Base-by-base conservation (phyloP, 768 basidiomycete species). In the Boletus speciosus region DNA sequence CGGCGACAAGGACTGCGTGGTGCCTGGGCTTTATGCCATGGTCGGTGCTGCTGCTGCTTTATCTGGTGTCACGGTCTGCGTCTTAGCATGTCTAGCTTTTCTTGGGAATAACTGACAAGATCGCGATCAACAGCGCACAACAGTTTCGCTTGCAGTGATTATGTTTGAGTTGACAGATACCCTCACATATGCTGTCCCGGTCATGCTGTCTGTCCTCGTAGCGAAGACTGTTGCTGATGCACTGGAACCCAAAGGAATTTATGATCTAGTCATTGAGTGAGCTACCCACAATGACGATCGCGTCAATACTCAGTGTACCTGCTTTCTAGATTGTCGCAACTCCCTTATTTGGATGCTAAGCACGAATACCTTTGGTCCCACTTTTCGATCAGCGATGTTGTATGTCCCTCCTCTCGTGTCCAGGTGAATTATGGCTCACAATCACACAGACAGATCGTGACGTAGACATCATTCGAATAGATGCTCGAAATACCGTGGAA, bases 131-230 rank as follows among this genome's bases (percentile, higher is more conserved):
- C 55, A 90, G 86, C 77, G 92, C 35, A 93, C 91, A 23, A 94
- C 92, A 0, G 90, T 98, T 25, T 95, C 93, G 0, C 80, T 98
- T 52, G 93, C 93, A 4, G 97, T 98, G 47, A 99, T 98, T 71
- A 92, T 88, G 76, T 93, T 98, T 65, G 96, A 98, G 66, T 76
- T 98, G 39, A 96, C 96, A 4, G 89, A 92, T 60, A 93, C 93
- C 1, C 74, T 99, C 59, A 93, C 90, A 3, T 98, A 98, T 71
- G 88, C 84, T 12, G 88, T 92, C 7, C 93, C 93, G 15, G 84
- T 94, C 54, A 94, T 94, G 92, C 71, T 95, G 40, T 76, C 84
- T 15, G 82, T 99, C 15, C 80, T 98, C 21, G 88, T 94, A 19
- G 70, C 71, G 10, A 71, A 71, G 56, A 70, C 70, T 11, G 64